A percentile compares a stretch with the other conserved stretches of the same genome.
phyloP scores from a whole-genome alignment of 768 basidiomycete genomes.

The Tulasnella sp. region DNA sequence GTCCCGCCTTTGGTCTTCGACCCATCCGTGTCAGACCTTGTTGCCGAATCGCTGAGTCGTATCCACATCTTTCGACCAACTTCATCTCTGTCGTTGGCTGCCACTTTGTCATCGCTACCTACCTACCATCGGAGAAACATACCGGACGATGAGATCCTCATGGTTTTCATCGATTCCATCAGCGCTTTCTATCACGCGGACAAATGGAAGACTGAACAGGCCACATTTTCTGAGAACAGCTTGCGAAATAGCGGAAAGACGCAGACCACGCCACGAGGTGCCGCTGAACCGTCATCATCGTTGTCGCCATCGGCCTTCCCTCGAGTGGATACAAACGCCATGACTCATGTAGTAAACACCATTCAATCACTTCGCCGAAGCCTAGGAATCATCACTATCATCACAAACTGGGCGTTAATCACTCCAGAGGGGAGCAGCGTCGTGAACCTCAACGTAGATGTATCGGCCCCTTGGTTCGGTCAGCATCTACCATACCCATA shows the following conservation, averaged over 20 bases:
- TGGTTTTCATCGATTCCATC: slow-evolving; percentile 66
- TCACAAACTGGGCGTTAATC: slow-evolving; percentile 50
- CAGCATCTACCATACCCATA: slow-evolving; percentile 43
- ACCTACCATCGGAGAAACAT: slow-evolving; percentile 41
- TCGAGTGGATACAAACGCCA: slow-evolving; percentile 24
- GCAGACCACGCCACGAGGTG: background rate
- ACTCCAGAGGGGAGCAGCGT: slow-evolving; percentile 18
- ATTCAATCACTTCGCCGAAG: slow-evolving; percentile 40
- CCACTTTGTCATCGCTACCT: slow-evolving; percentile 49
- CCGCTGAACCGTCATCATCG: background rate
- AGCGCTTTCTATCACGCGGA: slow-evolving; percentile 73
- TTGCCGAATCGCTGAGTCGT: slow-evolving; percentile 35
- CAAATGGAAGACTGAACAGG: slow-evolving; percentile 47
- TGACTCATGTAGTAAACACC: slow-evolving; percentile 39
- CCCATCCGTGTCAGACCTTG: slow-evolving; percentile 23
- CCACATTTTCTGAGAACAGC: background rate
- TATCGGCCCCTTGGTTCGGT: slow-evolving; percentile 27
- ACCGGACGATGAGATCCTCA: slow-evolving; percentile 45
- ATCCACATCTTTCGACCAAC: slow-evolving; percentile 61
- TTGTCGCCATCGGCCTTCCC: slow-evolving; percentile 1
- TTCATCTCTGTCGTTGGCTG: slow-evolving; percentile 58
- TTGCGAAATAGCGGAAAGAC: background rate
- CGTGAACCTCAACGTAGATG: slow-evolving; percentile 10
- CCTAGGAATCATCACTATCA: slow-evolving; percentile 40
- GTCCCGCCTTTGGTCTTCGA: background rate